These are phyloP conservation scores for Austroboletus novae-zelandiae DNA, from an alignment of 1,284 basidiomycete species.

Conservation along the genomic window DNA sequence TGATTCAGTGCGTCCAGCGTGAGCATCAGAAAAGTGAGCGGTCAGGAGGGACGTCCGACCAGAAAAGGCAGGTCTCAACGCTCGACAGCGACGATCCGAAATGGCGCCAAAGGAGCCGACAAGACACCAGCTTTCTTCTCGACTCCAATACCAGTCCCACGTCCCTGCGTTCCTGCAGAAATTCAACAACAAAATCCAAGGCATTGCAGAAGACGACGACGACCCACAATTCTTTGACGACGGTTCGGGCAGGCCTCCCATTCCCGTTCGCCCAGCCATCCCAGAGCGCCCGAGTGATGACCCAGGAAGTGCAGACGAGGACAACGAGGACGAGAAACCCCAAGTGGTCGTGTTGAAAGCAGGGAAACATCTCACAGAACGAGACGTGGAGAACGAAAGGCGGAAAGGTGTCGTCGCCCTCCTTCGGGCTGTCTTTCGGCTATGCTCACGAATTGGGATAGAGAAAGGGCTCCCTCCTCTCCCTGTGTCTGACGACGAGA, in stretches of 20 bases:
- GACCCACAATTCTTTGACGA: conserved; percentile 46
- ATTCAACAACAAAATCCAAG: conserved; percentile 57
- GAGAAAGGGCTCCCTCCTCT: conserved; percentile 53
- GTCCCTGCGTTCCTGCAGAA: conserved; percentile 61
- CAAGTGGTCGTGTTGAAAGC: conserved; percentile 83
- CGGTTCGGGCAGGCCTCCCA: conserved; percentile 66
- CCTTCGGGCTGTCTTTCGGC: neutral
- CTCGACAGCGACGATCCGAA: conserved; percentile 20
- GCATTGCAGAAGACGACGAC: conserved; percentile 40
- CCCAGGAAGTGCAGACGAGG: conserved; percentile 72
- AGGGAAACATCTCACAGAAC: conserved; percentile 76
- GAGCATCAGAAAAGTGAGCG: conserved; percentile 12
- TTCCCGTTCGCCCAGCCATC: conserved; percentile 71
- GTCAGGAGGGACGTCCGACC: neutral
- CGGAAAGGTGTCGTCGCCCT: conserved; percentile 58
- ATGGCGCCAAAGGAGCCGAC: conserved; percentile 64
- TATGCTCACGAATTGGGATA: conserved; percentile 21
- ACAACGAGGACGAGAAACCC: conserved; percentile 76
- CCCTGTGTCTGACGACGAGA: conserved; percentile 21
- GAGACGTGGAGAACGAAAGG: conserved; percentile 74
- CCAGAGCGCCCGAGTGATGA: conserved; percentile 69
- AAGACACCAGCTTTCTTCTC: conserved; percentile 62
- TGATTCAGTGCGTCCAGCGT: conserved; percentile 35
- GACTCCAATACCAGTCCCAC: conserved; percentile 51
- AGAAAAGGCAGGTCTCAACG: conserved; percentile 19